Evolutionary conservation across 169 alveolate genomes (phyloP).

Genomic region (Plasmodium berghei): DNA sequence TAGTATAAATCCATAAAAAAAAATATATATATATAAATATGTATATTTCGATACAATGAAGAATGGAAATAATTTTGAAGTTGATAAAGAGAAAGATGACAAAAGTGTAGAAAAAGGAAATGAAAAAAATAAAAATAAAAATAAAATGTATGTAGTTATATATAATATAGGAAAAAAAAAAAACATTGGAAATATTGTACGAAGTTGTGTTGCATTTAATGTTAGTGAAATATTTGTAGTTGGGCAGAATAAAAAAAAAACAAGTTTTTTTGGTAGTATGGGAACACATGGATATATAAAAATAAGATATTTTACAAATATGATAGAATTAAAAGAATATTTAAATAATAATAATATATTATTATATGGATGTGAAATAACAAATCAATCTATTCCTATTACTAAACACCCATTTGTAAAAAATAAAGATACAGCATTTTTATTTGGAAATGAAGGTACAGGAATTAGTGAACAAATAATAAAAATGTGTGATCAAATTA

Average conservation of each 20-base stretch:
- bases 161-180: constrained; percentile 79
- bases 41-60: neutral
- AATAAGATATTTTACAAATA: constrained; percentile 57
- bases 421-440: constrained; percentile 90
- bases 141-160: constrained; percentile 75
- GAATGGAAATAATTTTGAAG: neutral
- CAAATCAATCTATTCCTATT: constrained; percentile 83
- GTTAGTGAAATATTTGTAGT: constrained; percentile 80
- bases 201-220: constrained; percentile 81
- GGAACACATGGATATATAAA: constrained; percentile 78
- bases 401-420: constrained; percentile 77
- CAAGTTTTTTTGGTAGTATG: constrained; percentile 79
- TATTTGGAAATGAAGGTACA: constrained; percentile 94
- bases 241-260: constrained; percentile 75
- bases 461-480: constrained; percentile 89
- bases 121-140: neutral
- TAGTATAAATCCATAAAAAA: neutral
- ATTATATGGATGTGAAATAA: constrained; percentile 91
- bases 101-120: neutral
- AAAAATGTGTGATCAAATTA: constrained; percentile 90
- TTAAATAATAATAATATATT: constrained; percentile 79
- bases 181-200: constrained; percentile 78
- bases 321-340: constrained; percentile 74
- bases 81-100: neutral
- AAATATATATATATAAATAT: neutral